These are phyloP conservation scores for Lactarius psammicola DNA, from an alignment of 768 basidiomycete species.

Conservation along the genomic window DNA sequence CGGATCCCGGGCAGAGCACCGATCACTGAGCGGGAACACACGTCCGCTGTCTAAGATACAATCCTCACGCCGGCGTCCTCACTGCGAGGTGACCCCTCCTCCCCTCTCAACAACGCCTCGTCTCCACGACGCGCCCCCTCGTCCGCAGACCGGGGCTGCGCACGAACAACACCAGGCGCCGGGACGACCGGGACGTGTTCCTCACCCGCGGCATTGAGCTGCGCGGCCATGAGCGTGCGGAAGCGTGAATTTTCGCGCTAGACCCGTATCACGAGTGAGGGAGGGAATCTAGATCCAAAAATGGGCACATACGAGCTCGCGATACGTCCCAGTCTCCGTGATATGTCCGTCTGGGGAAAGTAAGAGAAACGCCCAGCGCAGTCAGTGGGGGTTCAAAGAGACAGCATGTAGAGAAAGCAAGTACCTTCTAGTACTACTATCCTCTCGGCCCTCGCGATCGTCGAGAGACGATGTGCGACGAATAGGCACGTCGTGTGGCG, in stretches of 20 bases:
- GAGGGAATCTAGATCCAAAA: not conserved
- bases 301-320: conserved; percentile 53
- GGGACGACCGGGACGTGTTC: not conserved
- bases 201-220: conserved; percentile 53
- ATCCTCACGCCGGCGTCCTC: not conserved
- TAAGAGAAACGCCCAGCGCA: too few relatives aligned
- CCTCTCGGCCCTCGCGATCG: conserved; percentile 85
- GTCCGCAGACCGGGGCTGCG: not conserved
- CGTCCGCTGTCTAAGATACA: not conserved
- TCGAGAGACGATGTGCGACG: conserved; percentile 86
- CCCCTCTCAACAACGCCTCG: not conserved
- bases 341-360: conserved; percentile 61
- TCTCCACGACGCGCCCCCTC: not conserved
- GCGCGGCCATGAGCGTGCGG: conserved; percentile 85
- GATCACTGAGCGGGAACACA: too few relatives aligned
- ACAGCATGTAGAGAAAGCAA: conserved; percentile 18
- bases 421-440: conserved; percentile 89
- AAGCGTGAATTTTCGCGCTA: conserved; percentile 72
- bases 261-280: conserved; percentile 42
- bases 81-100: not conserved
- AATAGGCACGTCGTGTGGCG: conserved; percentile 84
- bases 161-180: not conserved
- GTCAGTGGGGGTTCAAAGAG: not conserved
- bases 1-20: too few relatives aligned
- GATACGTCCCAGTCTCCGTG: conserved; percentile 81